Evolutionary conservation across 1,284 basidiomycete species (phyloP).

Genomic region (Ganoderma multipileum): DNA sequence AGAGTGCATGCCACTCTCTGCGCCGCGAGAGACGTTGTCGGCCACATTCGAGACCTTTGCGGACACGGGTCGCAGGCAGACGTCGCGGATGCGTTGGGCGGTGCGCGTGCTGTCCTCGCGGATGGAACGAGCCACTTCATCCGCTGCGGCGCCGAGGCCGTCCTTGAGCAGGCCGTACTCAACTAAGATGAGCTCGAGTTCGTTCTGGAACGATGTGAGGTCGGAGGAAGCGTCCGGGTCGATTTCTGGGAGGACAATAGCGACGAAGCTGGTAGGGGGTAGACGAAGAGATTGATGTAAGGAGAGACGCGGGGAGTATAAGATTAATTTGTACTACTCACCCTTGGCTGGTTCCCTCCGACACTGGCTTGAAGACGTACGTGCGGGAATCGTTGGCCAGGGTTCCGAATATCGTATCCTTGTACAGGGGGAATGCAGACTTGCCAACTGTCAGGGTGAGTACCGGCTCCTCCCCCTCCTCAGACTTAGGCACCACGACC

Average conservation of each 20-base stretch:
- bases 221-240: conserved; percentile 21
- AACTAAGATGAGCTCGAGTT: conserved; percentile 34
- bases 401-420: conserved; percentile 37
- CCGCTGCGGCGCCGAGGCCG: conserved; percentile 37
- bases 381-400: conserved; percentile 33
- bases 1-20: conserved; percentile 29
- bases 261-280: conserved; percentile 33
- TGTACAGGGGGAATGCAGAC: conserved; percentile 37
- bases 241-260: conserved; percentile 37
- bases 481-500: conserved; percentile 8
- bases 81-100: conserved; percentile 28
- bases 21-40: conserved; percentile 19
- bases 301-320: neutral
- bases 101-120: conserved; percentile 30
- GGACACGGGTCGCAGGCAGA: conserved; percentile 18
- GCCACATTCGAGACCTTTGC: conserved; percentile 25
- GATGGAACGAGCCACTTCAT: conserved; percentile 36
- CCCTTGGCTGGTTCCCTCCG: conserved; percentile 32
- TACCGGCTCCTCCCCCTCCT: conserved; percentile 11
- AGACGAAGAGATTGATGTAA: neutral
- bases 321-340: conserved; percentile 14
- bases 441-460: conserved; percentile 35
- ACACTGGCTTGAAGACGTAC: conserved; percentile 40
- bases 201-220: conserved; percentile 29
- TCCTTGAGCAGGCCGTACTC: conserved; percentile 39